These are phyloP conservation scores for Clarireedia sp. DNA, from an alignment of 2,329 filamentous ascomycete species.

Conservation along the genomic window DNA sequence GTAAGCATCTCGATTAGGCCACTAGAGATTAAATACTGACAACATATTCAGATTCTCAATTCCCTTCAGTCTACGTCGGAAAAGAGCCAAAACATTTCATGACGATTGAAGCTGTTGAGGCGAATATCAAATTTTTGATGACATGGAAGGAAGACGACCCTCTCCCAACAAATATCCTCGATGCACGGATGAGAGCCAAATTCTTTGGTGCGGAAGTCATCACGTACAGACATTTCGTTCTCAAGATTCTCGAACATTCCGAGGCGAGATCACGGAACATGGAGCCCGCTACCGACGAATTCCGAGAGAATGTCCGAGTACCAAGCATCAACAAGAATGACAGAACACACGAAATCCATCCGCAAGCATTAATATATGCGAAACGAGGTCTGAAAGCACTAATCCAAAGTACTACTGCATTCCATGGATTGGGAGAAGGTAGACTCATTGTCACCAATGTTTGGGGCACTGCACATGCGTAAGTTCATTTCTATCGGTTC, in stretches of 20 bases:
- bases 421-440: slow-evolving; percentile 54
- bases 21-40: slow-evolving; percentile 42
- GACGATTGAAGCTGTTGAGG: slow-evolving; percentile 40
- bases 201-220: slow-evolving; percentile 91
- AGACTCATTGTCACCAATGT: slow-evolving; percentile 87
- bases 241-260: slow-evolving; percentile 41
- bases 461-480: slow-evolving; percentile 93
- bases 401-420: slow-evolving; percentile 77
- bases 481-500: slow-evolving; percentile 38
- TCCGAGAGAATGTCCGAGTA: slow-evolving; percentile 20
- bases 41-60: slow-evolving; percentile 21
- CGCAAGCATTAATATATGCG: slow-evolving; percentile 46
- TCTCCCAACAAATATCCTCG: slow-evolving; percentile 68
- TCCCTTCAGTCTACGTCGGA: slow-evolving; percentile 13
- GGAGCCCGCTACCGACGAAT: slow-evolving; percentile 18
- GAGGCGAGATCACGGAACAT: slow-evolving; percentile 14
- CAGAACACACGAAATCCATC: slow-evolving; percentile 31
- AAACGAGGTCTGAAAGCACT: slow-evolving; percentile 51
- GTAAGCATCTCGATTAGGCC: slow-evolving; percentile 11
- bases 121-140: slow-evolving; percentile 31
- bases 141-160: slow-evolving; percentile 53
- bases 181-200: slow-evolving; percentile 80
- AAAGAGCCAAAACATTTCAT: slow-evolving; percentile 32
- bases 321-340: slow-evolving; percentile 33
- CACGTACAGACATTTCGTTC: slow-evolving; percentile 71